Conservation (phyloP, 768 basidiomycete species). For the Arthromyces matolae region DNA sequence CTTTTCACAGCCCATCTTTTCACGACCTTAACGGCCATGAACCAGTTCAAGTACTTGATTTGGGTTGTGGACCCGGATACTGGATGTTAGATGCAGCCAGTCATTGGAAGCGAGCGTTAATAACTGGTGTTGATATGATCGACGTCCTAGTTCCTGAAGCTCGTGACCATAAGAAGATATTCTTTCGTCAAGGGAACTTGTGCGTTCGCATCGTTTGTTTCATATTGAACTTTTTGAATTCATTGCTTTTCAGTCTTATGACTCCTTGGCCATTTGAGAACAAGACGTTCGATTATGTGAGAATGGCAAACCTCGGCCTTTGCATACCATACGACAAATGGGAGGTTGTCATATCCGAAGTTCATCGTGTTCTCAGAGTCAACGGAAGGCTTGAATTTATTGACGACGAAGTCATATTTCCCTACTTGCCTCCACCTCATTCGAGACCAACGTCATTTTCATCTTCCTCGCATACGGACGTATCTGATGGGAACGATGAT, state of each 20-base stretch:
- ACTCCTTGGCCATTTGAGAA: conserved; percentile 58
- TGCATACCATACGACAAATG: conserved; percentile 60
- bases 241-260: conserved; percentile 38
- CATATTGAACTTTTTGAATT: not conserved
- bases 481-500: conserved; percentile 24
- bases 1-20: conserved; percentile 57
- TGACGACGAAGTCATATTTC: conserved; percentile 68
- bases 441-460: conserved; percentile 17
- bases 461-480: not conserved
- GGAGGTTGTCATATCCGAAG: conserved; percentile 57
- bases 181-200: conserved; percentile 66
- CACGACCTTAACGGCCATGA: conserved; percentile 44
- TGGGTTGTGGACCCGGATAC: conserved; percentile 71
- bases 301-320: conserved; percentile 66
- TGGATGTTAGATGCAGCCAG: conserved; percentile 65
- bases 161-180: conserved; percentile 37
- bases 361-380: conserved; percentile 53
- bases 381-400: conserved; percentile 71
- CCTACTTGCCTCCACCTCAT: conserved; percentile 37
- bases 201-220: conserved; percentile 39
- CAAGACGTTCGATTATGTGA: conserved; percentile 64
- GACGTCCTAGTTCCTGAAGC: conserved; percentile 39
- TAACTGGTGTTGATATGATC: conserved; percentile 68
- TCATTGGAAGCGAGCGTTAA: conserved; percentile 55
- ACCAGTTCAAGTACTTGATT: conserved; percentile 59